Conservation (phyloP, 176 grass and related monocot genomes). For the Hordeum vulgare region MorexV3_pseudomolecules_assembly NC_058522.1:538486661-538487160, state of each 20-base stretch:
- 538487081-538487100: too few relatives aligned
- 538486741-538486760: constrained; percentile 11
- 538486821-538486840: constrained; percentile 24
- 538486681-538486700: background rate
- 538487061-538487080: too few relatives aligned
- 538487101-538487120: too few relatives aligned
- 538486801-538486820: background rate
- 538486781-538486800: constrained; percentile 36
- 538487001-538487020: too few relatives aligned
- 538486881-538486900: background rate
- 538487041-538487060: too few relatives aligned
- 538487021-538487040: too few relatives aligned
- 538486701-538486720: constrained; percentile 2
- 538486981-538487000: too few relatives aligned
- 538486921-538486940: too few relatives aligned
- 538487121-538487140: too few relatives aligned
- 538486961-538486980: too few relatives aligned
- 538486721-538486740: constrained; percentile 19
- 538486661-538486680: constrained; percentile 1
- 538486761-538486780: background rate
- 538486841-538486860: background rate
- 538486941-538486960: too few relatives aligned
- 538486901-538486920: background rate
- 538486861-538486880: background rate
- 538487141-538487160: too few relatives aligned